Percentiles rank a stretch among this genome's conserved stretches.
Evolutionary conservation across 371 early-diverging fungal species (phyloP).

Genomic region (Massospora cicadina): DNA sequence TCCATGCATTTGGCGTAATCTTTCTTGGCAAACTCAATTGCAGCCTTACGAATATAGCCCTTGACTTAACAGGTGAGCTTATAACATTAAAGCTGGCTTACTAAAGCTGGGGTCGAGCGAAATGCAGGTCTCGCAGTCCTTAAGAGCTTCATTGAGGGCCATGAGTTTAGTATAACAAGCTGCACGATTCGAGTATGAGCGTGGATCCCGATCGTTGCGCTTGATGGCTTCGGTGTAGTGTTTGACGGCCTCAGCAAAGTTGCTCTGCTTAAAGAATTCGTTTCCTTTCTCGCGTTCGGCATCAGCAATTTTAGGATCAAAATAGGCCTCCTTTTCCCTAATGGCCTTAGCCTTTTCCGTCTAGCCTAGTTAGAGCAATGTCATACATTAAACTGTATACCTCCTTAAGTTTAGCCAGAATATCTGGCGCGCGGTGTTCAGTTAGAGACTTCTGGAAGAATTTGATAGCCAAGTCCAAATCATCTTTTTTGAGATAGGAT

Average conservation of each 20-base stretch:
- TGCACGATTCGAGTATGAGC: constrained; percentile 90
- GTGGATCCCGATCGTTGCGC: constrained; percentile 78
- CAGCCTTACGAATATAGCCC: constrained; percentile 94
- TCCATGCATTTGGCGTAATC: constrained; percentile 74
- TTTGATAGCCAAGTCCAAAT: constrained; percentile 72
- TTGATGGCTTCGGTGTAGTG: constrained; percentile 93
- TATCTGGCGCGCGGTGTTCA: constrained; percentile 90
- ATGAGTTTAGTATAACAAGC: constrained; percentile 89
- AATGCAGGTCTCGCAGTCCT: constrained; percentile 85
- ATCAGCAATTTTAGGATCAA: constrained; percentile 62
- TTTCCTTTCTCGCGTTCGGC: constrained; percentile 90
- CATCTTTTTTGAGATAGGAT: constrained; percentile 62
- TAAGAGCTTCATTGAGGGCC: constrained; percentile 85
- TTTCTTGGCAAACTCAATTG: constrained; percentile 70
- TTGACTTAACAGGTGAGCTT: constrained; percentile 31
- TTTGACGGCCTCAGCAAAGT: constrained; percentile 82
- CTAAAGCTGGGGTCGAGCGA: constrained; percentile 68
- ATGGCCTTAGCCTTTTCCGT: constrained; percentile 65
- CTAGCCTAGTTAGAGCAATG: background rate
- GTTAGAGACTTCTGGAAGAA: constrained; percentile 82
- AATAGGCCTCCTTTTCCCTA: constrained; percentile 69
- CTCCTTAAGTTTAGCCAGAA: constrained; percentile 74
- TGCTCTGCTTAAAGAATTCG: constrained; percentile 71
- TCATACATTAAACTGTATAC: constrained; percentile 11
- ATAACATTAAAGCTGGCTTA: constrained; percentile 16